Evolutionary conservation across 495 filamentous ascomycete species (phyloP), one percentile per base, ranked within the genome.

Genomic region (Glarea lozoyensis): DNA sequence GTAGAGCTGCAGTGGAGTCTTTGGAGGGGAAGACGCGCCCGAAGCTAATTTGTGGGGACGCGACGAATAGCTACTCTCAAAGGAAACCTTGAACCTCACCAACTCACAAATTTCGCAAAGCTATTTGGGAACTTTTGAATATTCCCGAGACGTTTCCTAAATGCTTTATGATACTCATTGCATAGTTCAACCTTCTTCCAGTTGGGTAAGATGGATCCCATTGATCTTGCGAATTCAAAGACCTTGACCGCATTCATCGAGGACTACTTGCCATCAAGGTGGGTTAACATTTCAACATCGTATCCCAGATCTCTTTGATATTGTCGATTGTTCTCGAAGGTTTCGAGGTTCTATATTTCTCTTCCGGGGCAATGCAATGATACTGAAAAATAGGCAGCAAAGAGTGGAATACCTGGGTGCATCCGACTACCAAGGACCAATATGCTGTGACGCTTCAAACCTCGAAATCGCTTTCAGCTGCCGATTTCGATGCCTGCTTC

Each of bases 401-500:
- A 13, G 42, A 60, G 20, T 74, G 67, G 69, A 43, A 52, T 2
- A 55, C 61, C 10, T 45, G 55, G 67, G 55, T 44, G n/a, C 65
- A 71, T 48, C 66, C 64, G 3, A 53, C 27, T 2, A 71, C 64
- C 11, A 48, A 53, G 12, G 48, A 45, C 6, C 44, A 43, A 10
- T 72, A 70, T 58, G 39, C 46, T 13, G 50, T 81, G 37, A 57
- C 54, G 24, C 60, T 87, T 10, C 60, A 67, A 32, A 58, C 66
- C 0, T 54, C 79, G 2, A 39, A 54, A 2, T 62, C 62, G 1
- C 61, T 92, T 19, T 58, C 61, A 10, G 18, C 52, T 2, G 44
- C 53, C 1, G 78, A 86, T 21, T 63, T 93, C 33, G 54, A 70
- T 17, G 69, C 72, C 1, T 94, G 88, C 60, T 84, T 86, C 57